Percentiles rank a stretch among this genome's conserved stretches.
These are phyloP conservation scores for Suillus paluster DNA, from an alignment of 768 basidiomycete species.

Conservation along the genomic window DNA sequence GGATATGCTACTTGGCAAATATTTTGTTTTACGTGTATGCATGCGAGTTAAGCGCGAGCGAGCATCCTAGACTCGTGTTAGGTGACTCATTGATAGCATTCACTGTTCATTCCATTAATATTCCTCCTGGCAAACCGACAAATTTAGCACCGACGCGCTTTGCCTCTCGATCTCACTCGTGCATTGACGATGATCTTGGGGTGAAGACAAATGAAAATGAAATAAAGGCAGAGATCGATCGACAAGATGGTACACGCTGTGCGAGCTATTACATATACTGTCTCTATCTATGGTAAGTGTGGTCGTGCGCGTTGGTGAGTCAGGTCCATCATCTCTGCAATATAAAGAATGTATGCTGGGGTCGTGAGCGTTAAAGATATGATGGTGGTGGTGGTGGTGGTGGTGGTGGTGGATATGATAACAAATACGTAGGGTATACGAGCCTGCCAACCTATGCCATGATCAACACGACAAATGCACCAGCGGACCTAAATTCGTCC, in stretches of 20 bases:
- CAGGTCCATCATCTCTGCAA: slow-evolving; percentile 10
- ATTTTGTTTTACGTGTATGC: not conserved
- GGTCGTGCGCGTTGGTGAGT: slow-evolving; percentile 5
- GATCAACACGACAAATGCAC: slow-evolving; percentile 16
- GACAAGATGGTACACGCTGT: slow-evolving; percentile 10
- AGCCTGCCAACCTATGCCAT: slow-evolving; percentile 6
- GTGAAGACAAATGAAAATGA: no score
- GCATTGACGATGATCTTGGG: slow-evolving; percentile 78
- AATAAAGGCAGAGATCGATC: not conserved
- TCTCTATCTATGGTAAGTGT: slow-evolving; percentile 31
- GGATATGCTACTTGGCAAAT: not conserved
- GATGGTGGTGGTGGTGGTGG: not conserved
- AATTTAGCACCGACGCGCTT: slow-evolving; percentile 77
- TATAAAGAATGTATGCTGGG: not conserved
- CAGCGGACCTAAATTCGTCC: slow-evolving; percentile 20
- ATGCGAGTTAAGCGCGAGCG: slow-evolving; percentile 16
- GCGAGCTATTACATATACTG: slow-evolving; percentile 25
- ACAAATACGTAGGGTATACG: not conserved
- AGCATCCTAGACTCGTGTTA: slow-evolving; percentile 34
- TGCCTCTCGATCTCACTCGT: slow-evolving; percentile 90
- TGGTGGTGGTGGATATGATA: not conserved
- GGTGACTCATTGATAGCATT: no score
- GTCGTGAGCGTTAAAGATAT: not conserved
- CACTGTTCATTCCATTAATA: no score
- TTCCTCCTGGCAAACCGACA: slow-evolving; percentile 92